These are phyloP conservation scores for Plasmodium gallinaceum DNA, from an alignment of 169 alveolate genomes.

Conservation along the genomic window DNA sequence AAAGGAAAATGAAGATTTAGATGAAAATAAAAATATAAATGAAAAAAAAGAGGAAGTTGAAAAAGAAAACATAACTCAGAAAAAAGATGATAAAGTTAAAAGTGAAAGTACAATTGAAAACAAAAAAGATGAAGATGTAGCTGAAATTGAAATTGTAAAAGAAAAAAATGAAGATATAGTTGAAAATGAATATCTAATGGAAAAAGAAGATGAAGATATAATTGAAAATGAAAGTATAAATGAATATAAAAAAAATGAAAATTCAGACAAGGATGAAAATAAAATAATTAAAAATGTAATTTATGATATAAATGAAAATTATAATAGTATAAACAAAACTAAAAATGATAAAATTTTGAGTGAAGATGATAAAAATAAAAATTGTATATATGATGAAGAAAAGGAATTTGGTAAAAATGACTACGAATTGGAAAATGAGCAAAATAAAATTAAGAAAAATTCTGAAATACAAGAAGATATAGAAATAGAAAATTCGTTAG, in stretches of 20 bases:
- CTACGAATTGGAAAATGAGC: no score
- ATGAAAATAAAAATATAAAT: background rate
- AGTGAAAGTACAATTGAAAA: background rate
- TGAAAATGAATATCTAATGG: background rate
- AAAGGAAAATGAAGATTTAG: background rate
- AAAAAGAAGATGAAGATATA: background rate
- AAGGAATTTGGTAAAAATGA: no score
- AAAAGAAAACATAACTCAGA: background rate
- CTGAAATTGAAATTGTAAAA: background rate
- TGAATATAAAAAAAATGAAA: background rate
- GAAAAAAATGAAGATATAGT: background rate
- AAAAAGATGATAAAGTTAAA: background rate
- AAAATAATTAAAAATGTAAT: no score
- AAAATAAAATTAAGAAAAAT: no score
- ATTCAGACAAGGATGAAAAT: no score
- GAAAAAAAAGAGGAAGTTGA: background rate
- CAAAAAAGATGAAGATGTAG: background rate
- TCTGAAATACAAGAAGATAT: no score
- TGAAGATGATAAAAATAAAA: no score
- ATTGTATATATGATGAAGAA: no score
- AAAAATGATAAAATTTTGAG: no score
- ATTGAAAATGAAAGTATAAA: background rate
- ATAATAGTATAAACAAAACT: no score
- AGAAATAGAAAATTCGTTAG: no score
- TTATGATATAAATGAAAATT: no score